Percentiles rank a stretch among this genome's conserved stretches.
Evolutionary conservation across 345 rosid species (phyloP).

Genomic region (Arabidopsis thaliana): TAIR10.1 NC_003071.7:16976001-16976500

Average conservation of each 20-base stretch:
- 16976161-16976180: neutral
- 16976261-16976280: constrained; percentile 24
- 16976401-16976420: constrained; percentile 28
- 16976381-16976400: constrained; percentile 41
- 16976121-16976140: constrained; percentile 83
- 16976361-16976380: constrained; percentile 27
- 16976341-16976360: constrained; percentile 34
- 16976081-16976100: constrained; percentile 87
- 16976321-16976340: constrained; percentile 27
- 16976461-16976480: neutral
- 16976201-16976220: constrained; percentile 11
- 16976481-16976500: neutral
- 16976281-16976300: constrained; percentile 19
- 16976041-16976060: constrained; percentile 87
- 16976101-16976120: constrained; percentile 81
- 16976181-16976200: neutral
- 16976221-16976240: constrained; percentile 78
- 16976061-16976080: constrained; percentile 91
- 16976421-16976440: constrained; percentile 23
- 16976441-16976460: neutral
- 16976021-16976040: constrained; percentile 95
- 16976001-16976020: constrained; percentile 95
- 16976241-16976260: constrained; percentile 31
- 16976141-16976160: constrained; percentile 17
- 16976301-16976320: constrained; percentile 39